A percentile compares a stretch with the other conserved stretches of the same genome.
Conservation (phyloP, 2,329 filamentous ascomycete species). For the Seiridium cupressi region DNA sequence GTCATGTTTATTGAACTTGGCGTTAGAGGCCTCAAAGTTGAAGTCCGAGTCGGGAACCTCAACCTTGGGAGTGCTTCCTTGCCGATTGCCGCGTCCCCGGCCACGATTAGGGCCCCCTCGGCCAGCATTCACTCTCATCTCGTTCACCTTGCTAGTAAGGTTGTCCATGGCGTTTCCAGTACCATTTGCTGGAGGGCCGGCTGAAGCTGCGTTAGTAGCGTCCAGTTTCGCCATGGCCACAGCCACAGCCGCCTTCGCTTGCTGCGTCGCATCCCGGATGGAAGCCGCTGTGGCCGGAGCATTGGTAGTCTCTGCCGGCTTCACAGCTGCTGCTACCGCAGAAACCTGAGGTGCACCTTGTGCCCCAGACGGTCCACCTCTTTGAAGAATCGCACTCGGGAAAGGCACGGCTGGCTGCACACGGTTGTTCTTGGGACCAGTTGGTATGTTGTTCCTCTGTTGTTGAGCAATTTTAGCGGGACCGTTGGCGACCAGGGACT, state of each 20-base stretch:
- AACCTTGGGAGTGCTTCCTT: slow-evolving; percentile 59
- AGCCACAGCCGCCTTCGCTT: slow-evolving; percentile 75
- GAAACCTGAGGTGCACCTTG: slow-evolving; percentile 24
- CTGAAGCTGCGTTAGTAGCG: slow-evolving; percentile 30
- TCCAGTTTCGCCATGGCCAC: slow-evolving; percentile 74
- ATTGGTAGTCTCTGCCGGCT: slow-evolving; percentile 35
- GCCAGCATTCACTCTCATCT: slow-evolving; percentile 68
- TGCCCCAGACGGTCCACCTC: slow-evolving; percentile 7
- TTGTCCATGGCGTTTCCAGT: slow-evolving; percentile 62
- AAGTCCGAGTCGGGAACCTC: slow-evolving; percentile 90
- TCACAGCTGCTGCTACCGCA: slow-evolving; percentile 27
- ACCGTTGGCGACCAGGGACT: slow-evolving; percentile 42
- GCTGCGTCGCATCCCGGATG: slow-evolving; percentile 68
- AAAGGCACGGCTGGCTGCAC: slow-evolving; percentile 67
- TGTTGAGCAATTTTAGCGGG: slow-evolving; percentile 32
- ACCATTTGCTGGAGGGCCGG: slow-evolving; percentile 24
- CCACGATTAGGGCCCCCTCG: slow-evolving; percentile 47
- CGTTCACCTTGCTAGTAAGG: slow-evolving; percentile 70
- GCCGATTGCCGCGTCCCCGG: slow-evolving; percentile 43
- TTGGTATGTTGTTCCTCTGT: slow-evolving; percentile 38
- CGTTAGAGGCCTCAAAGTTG: slow-evolving; percentile 84
- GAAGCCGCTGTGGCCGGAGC: slow-evolving; percentile 35
- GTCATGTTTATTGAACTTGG: slow-evolving; percentile 85
- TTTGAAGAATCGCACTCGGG: slow-evolving; percentile 40
- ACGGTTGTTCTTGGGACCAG: slow-evolving; percentile 49